phyloP scores from a whole-genome alignment of 345 rosid species.

The Erucastrum elatum region DNA sequence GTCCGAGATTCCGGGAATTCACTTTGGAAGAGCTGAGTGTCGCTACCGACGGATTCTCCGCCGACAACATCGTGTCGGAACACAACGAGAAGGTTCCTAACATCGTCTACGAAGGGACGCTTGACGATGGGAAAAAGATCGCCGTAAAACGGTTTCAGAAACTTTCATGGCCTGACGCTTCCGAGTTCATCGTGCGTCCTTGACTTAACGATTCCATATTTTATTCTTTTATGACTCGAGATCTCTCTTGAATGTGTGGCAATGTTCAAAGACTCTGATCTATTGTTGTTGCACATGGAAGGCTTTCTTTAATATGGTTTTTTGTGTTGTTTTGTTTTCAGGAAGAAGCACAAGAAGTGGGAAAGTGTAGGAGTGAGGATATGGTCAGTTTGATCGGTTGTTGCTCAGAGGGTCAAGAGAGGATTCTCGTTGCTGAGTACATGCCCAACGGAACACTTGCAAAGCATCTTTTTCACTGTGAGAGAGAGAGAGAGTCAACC shows the following conservation, averaged over 20 bases:
- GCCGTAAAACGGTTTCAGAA: conserved; percentile 91
- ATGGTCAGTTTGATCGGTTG: conserved; percentile 88
- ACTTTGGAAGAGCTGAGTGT: conserved; percentile 64
- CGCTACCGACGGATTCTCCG: conserved; percentile 73
- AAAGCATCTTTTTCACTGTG: conserved; percentile 93
- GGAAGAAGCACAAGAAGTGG: conserved; percentile 91
- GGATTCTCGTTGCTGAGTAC: conserved; percentile 82
- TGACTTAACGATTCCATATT: neutral
- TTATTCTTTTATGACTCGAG: neutral
- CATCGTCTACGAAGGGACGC: conserved; percentile 80
- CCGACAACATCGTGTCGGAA: conserved; percentile 88
- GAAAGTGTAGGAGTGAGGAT: conserved; percentile 80
- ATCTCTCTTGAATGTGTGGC: too few relatives aligned
- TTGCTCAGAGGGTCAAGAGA: conserved; percentile 87
- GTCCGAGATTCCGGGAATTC: conserved; percentile 71
- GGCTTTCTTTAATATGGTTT: conserved; percentile 7
- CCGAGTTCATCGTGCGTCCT: conserved; percentile 77
- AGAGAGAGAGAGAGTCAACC: conserved; percentile 22
- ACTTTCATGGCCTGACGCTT: conserved; percentile 90
- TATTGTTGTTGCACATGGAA: too few relatives aligned
- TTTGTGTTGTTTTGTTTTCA: conserved; percentile 26
- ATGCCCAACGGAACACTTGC: conserved; percentile 93
- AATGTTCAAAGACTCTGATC: too few relatives aligned
- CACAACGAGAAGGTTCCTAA: conserved; percentile 96
- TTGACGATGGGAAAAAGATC: conserved; percentile 56